Base-by-base conservation (phyloP, 2,329 filamentous ascomycete species). In the Calonectria hawksworthii region DNA sequence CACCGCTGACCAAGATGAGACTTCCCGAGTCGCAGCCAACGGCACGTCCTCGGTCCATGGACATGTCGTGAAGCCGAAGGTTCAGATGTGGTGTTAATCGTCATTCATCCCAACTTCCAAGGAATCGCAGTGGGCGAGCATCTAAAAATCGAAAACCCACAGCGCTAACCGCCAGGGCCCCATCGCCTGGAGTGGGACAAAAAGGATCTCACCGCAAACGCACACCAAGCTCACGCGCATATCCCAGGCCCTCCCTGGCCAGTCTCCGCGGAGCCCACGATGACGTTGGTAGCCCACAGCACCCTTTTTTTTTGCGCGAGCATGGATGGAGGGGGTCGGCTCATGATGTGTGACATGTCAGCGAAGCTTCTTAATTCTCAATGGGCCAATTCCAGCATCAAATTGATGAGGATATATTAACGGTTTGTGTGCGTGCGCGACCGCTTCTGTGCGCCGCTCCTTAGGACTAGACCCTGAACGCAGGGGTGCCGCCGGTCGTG, bases 211-310 rank as follows among this genome's bases (percentile, higher is more conserved):
- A 80, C 78, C 74, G 76, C 75, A 80, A 71, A 75, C 32, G 50
- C 66, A 56, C 64, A 68, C 64, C 67, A 61, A 52, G 56, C 66
- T 72, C 70, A 54, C 63, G 63, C 70, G 70, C 61, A 59, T 66
- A 51, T 52, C 38, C 26, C 56, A 44, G 52, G 65, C 38, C 26
- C 50, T 56, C 38, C 32, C 50, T 56, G 66, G 10, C 70, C 52
- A 66, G 44, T 34, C 44, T 59, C 41, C 51, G 32, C 30, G 52
- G 28, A 54, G 63, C 51, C 66, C 52, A 36, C 41, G 70, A 81
- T 81, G 79, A 81, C 79, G 79, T 81, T 78, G 74, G 54, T 36
- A 74, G 44, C 38, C 76, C 73, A 75, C 76, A 75, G 44, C 32
- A 70, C 67, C 59, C 68, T 51, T 51, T 32, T 10, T 51, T 51